Evolutionary conservation across 1,284 basidiomycete species (phyloP).

Genomic region (Earliella scabrosa): DNA sequence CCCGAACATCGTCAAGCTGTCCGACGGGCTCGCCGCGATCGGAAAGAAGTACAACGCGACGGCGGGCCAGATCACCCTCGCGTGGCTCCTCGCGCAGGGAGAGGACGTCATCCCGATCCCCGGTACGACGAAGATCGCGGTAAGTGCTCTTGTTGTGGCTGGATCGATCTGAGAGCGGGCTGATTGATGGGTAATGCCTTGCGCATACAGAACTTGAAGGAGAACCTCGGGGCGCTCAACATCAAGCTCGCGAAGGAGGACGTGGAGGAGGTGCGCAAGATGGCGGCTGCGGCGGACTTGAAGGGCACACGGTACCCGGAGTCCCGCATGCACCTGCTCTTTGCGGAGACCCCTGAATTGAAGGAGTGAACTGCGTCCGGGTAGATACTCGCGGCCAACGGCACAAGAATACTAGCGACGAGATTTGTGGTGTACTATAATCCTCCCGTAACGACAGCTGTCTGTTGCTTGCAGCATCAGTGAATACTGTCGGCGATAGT

Average conservation of each 20-base stretch:
- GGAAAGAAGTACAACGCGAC: slow-evolving; percentile 41
- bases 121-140: slow-evolving; percentile 33
- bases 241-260: slow-evolving; percentile 38
- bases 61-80: slow-evolving; percentile 46
- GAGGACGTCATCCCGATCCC: slow-evolving; percentile 45
- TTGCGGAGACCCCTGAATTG: slow-evolving; percentile 24
- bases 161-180: background rate
- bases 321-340: background rate
- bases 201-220: slow-evolving; percentile 48
- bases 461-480: too few species aligned
- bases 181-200: slow-evolving; percentile 30
- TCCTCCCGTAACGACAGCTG: too few species aligned
- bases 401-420: too few species aligned
- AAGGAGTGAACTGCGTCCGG: background rate
- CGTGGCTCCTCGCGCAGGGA: slow-evolving; percentile 48
- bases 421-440: too few species aligned
- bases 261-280: slow-evolving; percentile 35
- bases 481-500: too few species aligned
- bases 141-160: slow-evolving; percentile 7
- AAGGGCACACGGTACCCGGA: slow-evolving; percentile 21
- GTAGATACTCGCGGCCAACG: too few species aligned
- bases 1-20: slow-evolving; percentile 46
- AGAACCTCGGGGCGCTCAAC: slow-evolving; percentile 40
- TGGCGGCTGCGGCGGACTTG: slow-evolving; percentile 32
- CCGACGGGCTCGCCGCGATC: slow-evolving; percentile 39